These are phyloP conservation scores for Pseudozyma pruni DNA, from an alignment of 1,284 basidiomycete genomes.

Conservation along the genomic window DNA sequence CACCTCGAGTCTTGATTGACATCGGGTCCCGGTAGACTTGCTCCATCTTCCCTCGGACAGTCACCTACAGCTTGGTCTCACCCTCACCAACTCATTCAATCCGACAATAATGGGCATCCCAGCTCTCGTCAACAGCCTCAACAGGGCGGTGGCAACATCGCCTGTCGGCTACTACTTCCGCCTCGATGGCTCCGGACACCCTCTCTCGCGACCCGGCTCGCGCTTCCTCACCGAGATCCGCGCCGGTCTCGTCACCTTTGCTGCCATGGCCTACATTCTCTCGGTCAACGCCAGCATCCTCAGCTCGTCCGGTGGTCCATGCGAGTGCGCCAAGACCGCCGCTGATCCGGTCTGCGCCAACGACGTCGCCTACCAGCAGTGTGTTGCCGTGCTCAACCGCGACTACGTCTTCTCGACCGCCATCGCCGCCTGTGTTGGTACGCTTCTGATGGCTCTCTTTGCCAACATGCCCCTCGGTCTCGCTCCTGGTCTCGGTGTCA, in stretches of 20 bases:
- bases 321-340: conserved; percentile 73
- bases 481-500: conserved; percentile 72
- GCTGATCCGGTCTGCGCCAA: conserved; percentile 69
- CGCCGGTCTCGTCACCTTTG: conserved; percentile 64
- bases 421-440: conserved; percentile 79
- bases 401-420: conserved; percentile 74
- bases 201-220: conserved; percentile 79
- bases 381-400: conserved; percentile 44
- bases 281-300: conserved; percentile 75
- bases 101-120: conserved; percentile 34
- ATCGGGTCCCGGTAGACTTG: conserved; percentile 5
- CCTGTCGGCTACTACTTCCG: conserved; percentile 82
- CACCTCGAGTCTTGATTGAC: conserved; percentile 39
- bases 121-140: conserved; percentile 54
- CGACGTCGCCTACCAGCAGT: conserved; percentile 74
- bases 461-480: conserved; percentile 85
- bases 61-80: background rate
- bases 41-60: background rate
- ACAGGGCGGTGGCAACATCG: conserved; percentile 74
- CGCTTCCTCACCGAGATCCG: conserved; percentile 72
- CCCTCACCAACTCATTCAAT: too few species aligned
- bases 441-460: conserved; percentile 82
- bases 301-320: conserved; percentile 81
- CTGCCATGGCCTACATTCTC: conserved; percentile 72
- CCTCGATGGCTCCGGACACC: conserved; percentile 82